Conservation (phyloP, 805 yeast species). For the Myxozyma udenii region DNA sequence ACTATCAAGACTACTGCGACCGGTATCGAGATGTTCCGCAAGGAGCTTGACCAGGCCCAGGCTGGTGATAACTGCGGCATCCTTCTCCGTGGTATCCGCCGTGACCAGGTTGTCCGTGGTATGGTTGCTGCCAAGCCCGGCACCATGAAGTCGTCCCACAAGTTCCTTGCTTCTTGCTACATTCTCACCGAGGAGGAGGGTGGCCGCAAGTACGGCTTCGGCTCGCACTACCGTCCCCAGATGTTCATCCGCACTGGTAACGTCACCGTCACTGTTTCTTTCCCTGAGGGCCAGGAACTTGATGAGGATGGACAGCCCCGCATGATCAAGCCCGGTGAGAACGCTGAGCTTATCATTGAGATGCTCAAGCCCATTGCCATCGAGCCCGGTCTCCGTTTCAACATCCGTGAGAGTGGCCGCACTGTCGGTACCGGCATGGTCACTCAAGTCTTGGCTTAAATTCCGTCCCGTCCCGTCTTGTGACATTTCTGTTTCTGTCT, state of each 20-base stretch:
- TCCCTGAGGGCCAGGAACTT: constrained; percentile 60
- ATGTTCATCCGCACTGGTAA: constrained; percentile 94
- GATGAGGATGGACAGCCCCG: constrained; percentile 24
- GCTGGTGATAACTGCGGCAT: constrained; percentile 99
- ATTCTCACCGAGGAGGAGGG: constrained; percentile 95
- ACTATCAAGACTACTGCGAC: constrained; percentile 93
- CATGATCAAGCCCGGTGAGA: constrained; percentile 94
- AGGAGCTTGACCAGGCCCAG: constrained; percentile 94
- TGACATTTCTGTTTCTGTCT: too few species aligned
- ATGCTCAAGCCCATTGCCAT: constrained; percentile 87
- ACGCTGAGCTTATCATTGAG: constrained; percentile 91
- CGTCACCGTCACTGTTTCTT: constrained; percentile 82
- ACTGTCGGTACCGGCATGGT: constrained; percentile 98
- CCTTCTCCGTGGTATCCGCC: constrained; percentile 94
- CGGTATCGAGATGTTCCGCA: constrained; percentile 99
- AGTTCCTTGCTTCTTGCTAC: constrained; percentile 89
- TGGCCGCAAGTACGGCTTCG: constrained; percentile 98
- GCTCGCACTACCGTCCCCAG: constrained; percentile 97
- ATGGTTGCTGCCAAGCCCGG: constrained; percentile 95
- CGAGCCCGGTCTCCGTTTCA: constrained; percentile 97
- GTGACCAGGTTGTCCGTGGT: constrained; percentile 96
- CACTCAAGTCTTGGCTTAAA: constrained; percentile 78
- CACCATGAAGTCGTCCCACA: constrained; percentile 86
- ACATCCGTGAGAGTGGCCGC: constrained; percentile 99
- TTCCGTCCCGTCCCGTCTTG: too few species aligned